Evolutionary conservation across 208 protist genomes (phyloP).

Genomic region (Leptomonas seymouri): DNA sequence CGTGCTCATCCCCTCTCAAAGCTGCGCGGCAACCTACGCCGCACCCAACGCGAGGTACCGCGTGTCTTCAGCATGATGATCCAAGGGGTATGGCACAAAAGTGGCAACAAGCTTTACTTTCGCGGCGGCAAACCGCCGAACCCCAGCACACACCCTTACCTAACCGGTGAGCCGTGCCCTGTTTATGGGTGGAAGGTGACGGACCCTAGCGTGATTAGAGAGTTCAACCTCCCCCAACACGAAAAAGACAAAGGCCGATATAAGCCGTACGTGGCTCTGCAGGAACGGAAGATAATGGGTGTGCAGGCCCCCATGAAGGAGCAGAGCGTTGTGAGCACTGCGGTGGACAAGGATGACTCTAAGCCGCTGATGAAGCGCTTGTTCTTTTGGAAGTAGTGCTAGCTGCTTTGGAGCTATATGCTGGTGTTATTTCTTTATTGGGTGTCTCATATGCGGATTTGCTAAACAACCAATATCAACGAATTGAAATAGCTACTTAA

Average conservation of each 20-base stretch:
- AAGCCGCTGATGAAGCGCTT: conserved; percentile 89
- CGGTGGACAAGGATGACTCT: conserved; percentile 20
- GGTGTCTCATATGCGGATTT: conserved; percentile 15
- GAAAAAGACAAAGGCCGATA: conserved; percentile 78
- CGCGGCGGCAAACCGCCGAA: conserved; percentile 90
- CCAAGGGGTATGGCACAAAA: conserved; percentile 92
- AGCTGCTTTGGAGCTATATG: background rate
- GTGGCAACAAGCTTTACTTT: conserved; percentile 89
- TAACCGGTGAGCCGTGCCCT: conserved; percentile 91
- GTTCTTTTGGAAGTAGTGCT: conserved; percentile 86
- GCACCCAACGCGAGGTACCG: conserved; percentile 60
- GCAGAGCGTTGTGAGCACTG: background rate
- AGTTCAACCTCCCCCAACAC: conserved; percentile 78
- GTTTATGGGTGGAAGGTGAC: conserved; percentile 90
- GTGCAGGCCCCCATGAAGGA: conserved; percentile 25
- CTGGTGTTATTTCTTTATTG: background rate
- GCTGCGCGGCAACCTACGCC: conserved; percentile 76
- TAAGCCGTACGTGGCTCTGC: conserved; percentile 89
- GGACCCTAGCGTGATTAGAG: conserved; percentile 76
- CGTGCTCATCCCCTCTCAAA: conserved; percentile 82
- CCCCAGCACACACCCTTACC: conserved; percentile 85
- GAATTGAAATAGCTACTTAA: conserved; percentile 1
- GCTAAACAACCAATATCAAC: conserved; percentile 2
- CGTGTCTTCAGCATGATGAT: conserved; percentile 90
- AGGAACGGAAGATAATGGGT: conserved; percentile 85